Conservation (phyloP, 1,139 yeast genomes). For the Lodderomyces margitis region DNA sequence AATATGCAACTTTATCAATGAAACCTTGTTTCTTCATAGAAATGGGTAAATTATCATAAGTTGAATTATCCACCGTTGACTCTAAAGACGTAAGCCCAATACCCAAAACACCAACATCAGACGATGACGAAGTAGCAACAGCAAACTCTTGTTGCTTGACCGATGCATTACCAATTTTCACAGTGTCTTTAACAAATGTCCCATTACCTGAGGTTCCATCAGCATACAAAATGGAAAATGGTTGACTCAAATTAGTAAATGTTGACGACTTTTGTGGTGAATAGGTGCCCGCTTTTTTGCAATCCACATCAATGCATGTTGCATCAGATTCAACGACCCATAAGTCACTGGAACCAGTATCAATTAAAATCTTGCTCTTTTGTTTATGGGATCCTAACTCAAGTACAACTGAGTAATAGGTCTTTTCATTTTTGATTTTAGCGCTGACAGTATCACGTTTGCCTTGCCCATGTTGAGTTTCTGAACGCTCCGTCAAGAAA, state of each 20-base stretch:
- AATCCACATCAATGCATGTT: conserved; percentile 7
- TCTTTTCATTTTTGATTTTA: conserved; percentile 8
- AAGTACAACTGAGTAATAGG: conserved; percentile 10
- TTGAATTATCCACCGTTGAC: conserved; percentile 10
- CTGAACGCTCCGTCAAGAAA: too few relatives aligned
- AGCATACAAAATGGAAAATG: conserved; percentile 14
- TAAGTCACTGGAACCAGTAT: conserved; percentile 30
- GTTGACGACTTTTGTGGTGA: conserved; percentile 8
- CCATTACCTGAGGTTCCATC: conserved; percentile 37
- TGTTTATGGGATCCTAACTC: conserved; percentile 15
- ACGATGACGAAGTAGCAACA: conserved; percentile 15
- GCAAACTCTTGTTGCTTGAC: conserved; percentile 18
- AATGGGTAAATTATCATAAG: conserved; percentile 33
- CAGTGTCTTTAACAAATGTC: conserved; percentile 52
- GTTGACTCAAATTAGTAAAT: conserved; percentile 9
- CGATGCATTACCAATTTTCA: conserved; percentile 14
- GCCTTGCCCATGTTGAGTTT: too few relatives aligned
- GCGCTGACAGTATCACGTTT: conserved; percentile 8
- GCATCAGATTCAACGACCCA: conserved; percentile 20
- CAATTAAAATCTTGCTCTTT: conserved; percentile 14
- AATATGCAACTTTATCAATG: conserved; percentile 41
- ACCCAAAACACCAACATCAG: conserved; percentile 20
- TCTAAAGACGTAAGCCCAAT: conserved; percentile 18
- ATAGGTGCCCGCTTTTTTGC: conserved; percentile 9
- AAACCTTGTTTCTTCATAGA: conserved; percentile 39